Evolutionary conservation across 805 yeast species (phyloP).

Genomic region (Candida sithepensis): DNA sequence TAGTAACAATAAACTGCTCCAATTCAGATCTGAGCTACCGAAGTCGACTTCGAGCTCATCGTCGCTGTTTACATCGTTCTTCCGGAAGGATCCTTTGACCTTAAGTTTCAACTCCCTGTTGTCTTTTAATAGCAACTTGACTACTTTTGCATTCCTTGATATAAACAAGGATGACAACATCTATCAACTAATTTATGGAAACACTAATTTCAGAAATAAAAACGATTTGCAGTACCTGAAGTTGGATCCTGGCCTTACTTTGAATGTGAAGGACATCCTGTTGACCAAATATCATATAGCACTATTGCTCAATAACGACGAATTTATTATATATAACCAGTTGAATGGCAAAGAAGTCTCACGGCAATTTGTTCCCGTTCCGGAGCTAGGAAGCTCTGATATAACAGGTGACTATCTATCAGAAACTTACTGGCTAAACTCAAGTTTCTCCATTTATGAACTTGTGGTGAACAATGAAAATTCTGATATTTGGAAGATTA

Average conservation of each 20-base stretch:
- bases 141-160: slow-evolving; percentile 22
- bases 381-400: slow-evolving; percentile 40
- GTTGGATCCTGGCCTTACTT: slow-evolving; percentile 8
- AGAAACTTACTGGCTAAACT: slow-evolving; percentile 75
- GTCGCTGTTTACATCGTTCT: slow-evolving; percentile 8
- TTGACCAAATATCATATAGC: slow-evolving; percentile 55
- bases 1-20: slow-evolving; percentile 14
- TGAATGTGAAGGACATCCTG: slow-evolving; percentile 33
- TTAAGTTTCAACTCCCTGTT: slow-evolving; percentile 16
- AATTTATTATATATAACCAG: slow-evolving; percentile 45
- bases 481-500: slow-evolving; percentile 67
- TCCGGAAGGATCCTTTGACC: slow-evolving; percentile 22
- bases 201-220: slow-evolving; percentile 16
- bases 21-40: slow-evolving; percentile 12
- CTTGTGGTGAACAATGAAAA: slow-evolving; percentile 66
- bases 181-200: slow-evolving; percentile 19
- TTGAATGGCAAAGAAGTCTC: slow-evolving; percentile 45
- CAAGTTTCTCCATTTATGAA: slow-evolving; percentile 62
- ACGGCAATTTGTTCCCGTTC: slow-evolving; percentile 28
- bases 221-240: slow-evolving; percentile 17
- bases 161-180: slow-evolving; percentile 14
- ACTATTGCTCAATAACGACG: slow-evolving; percentile 38
- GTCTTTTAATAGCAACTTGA: slow-evolving; percentile 8
- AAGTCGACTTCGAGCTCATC: slow-evolving; percentile 5
- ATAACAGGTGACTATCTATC: slow-evolving; percentile 45